A percentile compares a stretch with the other conserved stretches of the same genome.
Conservation (phyloP, 176 grass and related monocot species). For the Elymus sibiricus region DNA sequence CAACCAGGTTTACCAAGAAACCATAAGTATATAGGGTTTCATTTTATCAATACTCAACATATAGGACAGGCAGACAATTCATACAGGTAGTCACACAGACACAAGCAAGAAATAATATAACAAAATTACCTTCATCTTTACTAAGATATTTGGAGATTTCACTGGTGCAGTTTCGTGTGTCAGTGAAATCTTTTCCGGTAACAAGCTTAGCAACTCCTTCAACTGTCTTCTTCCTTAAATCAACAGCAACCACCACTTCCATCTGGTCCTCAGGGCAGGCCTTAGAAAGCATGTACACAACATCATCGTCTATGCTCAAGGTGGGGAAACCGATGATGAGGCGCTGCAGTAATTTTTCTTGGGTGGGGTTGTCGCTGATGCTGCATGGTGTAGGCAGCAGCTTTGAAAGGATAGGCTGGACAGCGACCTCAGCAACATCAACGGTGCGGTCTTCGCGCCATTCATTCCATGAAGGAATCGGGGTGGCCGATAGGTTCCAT, state of each 20-base stretch:
- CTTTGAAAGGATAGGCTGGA: neutral
- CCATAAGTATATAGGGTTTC: too few relatives aligned
- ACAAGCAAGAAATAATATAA: too few relatives aligned
- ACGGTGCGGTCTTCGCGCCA: neutral
- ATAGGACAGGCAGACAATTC: too few relatives aligned
- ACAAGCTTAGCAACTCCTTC: neutral
- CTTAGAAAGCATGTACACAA: neutral
- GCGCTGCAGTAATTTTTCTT: neutral
- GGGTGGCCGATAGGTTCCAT: neutral
- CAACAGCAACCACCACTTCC: too few relatives aligned
- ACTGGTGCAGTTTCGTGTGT: neutral
- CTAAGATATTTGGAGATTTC: neutral
- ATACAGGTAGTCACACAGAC: too few relatives aligned
- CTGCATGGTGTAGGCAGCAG: neutral
- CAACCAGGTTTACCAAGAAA: too few relatives aligned
- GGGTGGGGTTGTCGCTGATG: neutral
- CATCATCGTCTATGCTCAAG: neutral
- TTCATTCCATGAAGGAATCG: neutral
- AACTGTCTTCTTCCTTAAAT: neutral
- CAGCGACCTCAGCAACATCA: neutral
- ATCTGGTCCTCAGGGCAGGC: neutral
- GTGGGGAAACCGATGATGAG: neutral
- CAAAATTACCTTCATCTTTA: neutral
- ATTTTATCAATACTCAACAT: too few relatives aligned
- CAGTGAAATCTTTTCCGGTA: neutral